Conservation (phyloP, 2,329 filamentous ascomycete species). For the Colletotrichum melonis region DNA sequence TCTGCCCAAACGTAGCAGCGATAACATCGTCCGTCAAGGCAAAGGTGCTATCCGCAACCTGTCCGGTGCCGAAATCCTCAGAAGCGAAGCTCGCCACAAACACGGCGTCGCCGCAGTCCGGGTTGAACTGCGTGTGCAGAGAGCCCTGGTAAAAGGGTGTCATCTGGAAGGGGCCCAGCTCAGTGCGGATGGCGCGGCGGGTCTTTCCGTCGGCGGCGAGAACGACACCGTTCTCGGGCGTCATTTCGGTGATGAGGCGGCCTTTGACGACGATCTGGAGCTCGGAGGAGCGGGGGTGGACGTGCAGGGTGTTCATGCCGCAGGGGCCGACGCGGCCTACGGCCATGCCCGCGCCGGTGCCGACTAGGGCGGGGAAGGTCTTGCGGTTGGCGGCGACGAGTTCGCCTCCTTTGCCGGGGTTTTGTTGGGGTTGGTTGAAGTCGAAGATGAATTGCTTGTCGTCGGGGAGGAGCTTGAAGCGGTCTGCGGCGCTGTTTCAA, state of each 20-base stretch:
- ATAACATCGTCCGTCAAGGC: slow-evolving; percentile 58
- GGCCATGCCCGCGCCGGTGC: slow-evolving; percentile 61
- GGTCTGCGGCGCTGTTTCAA: slow-evolving; percentile 51
- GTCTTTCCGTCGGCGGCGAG: slow-evolving; percentile 46
- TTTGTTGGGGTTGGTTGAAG: slow-evolving; percentile 51
- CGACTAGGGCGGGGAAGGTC: slow-evolving; percentile 67
- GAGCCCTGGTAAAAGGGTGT: slow-evolving; percentile 66
- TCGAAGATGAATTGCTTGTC: slow-evolving; percentile 61
- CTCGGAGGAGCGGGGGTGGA: slow-evolving; percentile 65
- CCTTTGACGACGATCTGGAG: slow-evolving; percentile 63
- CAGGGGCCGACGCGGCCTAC: slow-evolving; percentile 63
- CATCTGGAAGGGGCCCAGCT: slow-evolving; percentile 57
- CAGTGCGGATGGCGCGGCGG: slow-evolving; percentile 46
- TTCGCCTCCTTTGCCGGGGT: slow-evolving; percentile 56
- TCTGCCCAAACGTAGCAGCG: slow-evolving; percentile 57
- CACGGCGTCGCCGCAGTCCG: slow-evolving; percentile 60
- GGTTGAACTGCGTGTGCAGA: slow-evolving; percentile 68
- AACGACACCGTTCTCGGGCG: slow-evolving; percentile 62
- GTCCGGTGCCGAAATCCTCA: slow-evolving; percentile 65
- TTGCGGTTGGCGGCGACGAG: slow-evolving; percentile 65
- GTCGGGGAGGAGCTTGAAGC: slow-evolving; percentile 54
- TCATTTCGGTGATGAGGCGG: slow-evolving; percentile 61
- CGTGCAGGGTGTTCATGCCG: slow-evolving; percentile 68
- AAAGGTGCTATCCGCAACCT: slow-evolving; percentile 62
- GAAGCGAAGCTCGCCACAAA: slow-evolving; percentile 62